A percentile compares a stretch with the other conserved stretches of the same genome.
Conservation (phyloP, 1,284 basidiomycete species). For the Apiotrichum porosum region DNA sequence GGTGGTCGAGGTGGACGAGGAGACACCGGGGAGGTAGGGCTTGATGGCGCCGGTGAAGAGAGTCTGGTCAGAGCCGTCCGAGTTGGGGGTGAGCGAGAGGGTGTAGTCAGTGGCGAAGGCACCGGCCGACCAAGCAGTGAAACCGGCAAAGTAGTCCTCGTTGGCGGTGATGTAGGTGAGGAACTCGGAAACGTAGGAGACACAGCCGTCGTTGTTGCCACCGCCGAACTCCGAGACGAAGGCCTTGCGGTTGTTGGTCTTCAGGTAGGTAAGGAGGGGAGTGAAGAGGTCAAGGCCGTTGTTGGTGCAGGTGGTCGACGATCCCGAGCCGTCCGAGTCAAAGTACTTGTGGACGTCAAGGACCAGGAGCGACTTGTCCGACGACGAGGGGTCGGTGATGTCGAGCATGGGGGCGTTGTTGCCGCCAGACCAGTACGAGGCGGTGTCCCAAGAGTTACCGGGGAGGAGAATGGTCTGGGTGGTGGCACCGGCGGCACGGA, state of each 20-base stretch:
- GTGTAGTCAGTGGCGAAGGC: conserved; percentile 31
- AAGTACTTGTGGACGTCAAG: conserved; percentile 64
- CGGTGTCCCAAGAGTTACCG: conserved; percentile 39
- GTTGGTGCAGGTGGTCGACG: conserved; percentile 52
- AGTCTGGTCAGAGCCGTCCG: conserved; percentile 25
- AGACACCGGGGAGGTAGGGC: conserved; percentile 31
- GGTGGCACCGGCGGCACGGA: conserved; percentile 44
- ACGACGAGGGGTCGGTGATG: conserved; percentile 57
- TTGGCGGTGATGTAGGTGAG: conserved; percentile 54
- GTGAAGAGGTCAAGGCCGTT: conserved; percentile 54
- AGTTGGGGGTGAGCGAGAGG: conserved; percentile 28
- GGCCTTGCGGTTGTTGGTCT: conserved; percentile 55
- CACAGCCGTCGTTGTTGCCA: conserved; percentile 48
- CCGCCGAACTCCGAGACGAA: conserved; percentile 60
- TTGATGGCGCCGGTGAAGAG: conserved; percentile 31
- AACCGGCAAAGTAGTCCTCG: conserved; percentile 53
- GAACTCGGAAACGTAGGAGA: conserved; percentile 44
- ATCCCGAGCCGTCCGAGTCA: conserved; percentile 59
- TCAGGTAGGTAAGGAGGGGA: conserved; percentile 53
- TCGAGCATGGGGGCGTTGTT: conserved; percentile 46
- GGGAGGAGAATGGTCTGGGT: conserved; percentile 41
- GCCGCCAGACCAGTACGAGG: conserved; percentile 44
- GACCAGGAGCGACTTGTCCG: conserved; percentile 51
- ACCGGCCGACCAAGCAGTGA: conserved; percentile 53
- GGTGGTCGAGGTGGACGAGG: background rate